Evolutionary conservation across 352 stramenopile species (phyloP), one percentile per base, ranked within the genome.

Genomic region (Phytopythium aichiense): DNA sequence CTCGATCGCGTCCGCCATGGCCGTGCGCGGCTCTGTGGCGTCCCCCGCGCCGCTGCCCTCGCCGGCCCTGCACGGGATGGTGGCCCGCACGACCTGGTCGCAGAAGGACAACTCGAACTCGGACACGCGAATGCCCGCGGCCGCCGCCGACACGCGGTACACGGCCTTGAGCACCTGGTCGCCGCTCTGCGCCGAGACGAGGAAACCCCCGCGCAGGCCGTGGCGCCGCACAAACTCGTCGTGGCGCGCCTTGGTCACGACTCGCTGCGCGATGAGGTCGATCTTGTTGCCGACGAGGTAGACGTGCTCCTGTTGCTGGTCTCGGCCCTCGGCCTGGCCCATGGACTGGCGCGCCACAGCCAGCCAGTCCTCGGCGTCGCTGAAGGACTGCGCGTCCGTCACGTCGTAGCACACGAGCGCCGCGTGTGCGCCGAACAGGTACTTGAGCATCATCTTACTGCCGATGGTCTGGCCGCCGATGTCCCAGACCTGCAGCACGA

Each of bases 261-360:
- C 78, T n/a, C 88, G 81, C 33, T 91, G 76, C 0, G 73, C 78
- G 20, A 94, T 77, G 55, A 96, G 73, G 54, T 96, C 88, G 49
- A 88, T 93, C 65, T 96, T 96, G 69, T 96, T 96, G 37, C 86
- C 88, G 6, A 94, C 81, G 22, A 94, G 66, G 65, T 93, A 92
- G 33, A 94, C 20, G 9, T 80, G 74, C 43, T 80, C 79, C 7
- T 69, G 64, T 18, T 65, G 69, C 20, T 68, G 63, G 25, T 69
- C 64, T 78, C 70, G 50, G 72, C 65, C 1, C 63, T 22, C 28
- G 46, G 30, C 43, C 20, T 38, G 67, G 2, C 56, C 52, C 9
- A 66, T 60, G 1, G 82, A 20, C 79, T 15, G 31, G 0, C 52
- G 52, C 22, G 52, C 77, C 12, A 89, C 72, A 6, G 67, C 68